Percentiles rank a stretch among this genome's conserved stretches.
These are phyloP conservation scores for Daldinia sp. DNA, from an alignment of 2,329 filamentous ascomycete genomes.

Conservation along the genomic window DNA sequence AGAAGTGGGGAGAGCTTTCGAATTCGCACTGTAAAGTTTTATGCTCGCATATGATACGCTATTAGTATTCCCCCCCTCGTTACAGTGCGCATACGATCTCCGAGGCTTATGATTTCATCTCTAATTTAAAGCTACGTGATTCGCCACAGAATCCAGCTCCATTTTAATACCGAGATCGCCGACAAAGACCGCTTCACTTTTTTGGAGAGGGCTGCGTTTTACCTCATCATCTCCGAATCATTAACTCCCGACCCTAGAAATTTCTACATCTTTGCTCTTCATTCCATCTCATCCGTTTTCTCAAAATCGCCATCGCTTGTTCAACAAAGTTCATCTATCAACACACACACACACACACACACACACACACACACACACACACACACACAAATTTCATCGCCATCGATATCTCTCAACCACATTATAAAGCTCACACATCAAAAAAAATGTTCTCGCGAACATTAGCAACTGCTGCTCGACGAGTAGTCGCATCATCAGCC, in stretches of 20 bases:
- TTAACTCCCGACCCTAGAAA: conserved; percentile 22
- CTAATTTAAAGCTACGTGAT: conserved; percentile 46
- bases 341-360: too few species aligned
- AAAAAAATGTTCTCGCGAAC: conserved; percentile 63
- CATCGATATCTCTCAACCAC: conserved; percentile 4
- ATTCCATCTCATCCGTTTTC: conserved; percentile 6
- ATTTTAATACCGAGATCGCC: conserved; percentile 53
- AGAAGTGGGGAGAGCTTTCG: conserved; percentile 16
- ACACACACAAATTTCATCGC: neutral
- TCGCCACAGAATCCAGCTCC: conserved; percentile 46
- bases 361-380: too few species aligned
- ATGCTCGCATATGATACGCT: neutral
- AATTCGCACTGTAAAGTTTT: conserved; percentile 22
- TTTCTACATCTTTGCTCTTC: conserved; percentile 9
- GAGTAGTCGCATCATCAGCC: conserved; percentile 57
- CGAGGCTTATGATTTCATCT: conserved; percentile 51
- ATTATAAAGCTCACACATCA: conserved; percentile 13
- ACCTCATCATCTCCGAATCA: conserved; percentile 39
- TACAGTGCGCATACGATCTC: conserved; percentile 43
- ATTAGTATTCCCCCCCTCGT: neutral
- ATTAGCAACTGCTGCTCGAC: conserved; percentile 54
- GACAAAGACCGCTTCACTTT: conserved; percentile 48
- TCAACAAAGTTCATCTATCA: neutral
- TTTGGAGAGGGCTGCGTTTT: conserved; percentile 17
- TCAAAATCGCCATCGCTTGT: neutral